phyloP scores from a whole-genome alignment of 225 moss, liverwort and hornwort genomes.

The Bryum argenteum region DNA sequence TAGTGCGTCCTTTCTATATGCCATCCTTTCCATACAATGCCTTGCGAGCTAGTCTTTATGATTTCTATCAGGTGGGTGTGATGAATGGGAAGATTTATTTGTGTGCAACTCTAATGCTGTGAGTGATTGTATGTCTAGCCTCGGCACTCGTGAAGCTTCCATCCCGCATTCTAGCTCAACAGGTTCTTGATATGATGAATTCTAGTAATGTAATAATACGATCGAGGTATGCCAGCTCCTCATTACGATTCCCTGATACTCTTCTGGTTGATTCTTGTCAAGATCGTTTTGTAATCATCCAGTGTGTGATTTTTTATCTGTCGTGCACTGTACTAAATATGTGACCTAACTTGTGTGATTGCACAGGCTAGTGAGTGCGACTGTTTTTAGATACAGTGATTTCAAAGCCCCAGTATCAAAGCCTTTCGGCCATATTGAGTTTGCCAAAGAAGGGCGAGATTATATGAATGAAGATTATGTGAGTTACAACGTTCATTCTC shows the following conservation, averaged over 20 bases:
- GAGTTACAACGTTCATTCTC: conserved; percentile 17
- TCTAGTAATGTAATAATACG: conserved; percentile 23
- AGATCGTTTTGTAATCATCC: background rate
- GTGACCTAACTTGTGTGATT: conserved; percentile 15
- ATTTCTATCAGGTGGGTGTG: background rate
- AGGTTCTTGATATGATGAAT: conserved; percentile 9
- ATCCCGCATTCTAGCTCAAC: conserved; percentile 7
- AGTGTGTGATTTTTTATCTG: conserved; percentile 2
- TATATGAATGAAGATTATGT: conserved; percentile 40
- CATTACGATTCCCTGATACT: background rate
- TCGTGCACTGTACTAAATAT: conserved; percentile 2
- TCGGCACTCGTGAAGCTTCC: conserved; percentile 44
- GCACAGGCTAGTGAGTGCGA: conserved; percentile 45
- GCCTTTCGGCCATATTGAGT: conserved; percentile 39
- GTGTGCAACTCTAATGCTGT: background rate
- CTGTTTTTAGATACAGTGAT: conserved; percentile 5
- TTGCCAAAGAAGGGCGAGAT: conserved; percentile 32
- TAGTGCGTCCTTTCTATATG: conserved; percentile 32
- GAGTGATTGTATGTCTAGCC: conserved; percentile 41
- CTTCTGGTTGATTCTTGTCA: background rate
- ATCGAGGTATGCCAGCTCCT: conserved; percentile 40
- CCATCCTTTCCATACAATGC: conserved; percentile 1
- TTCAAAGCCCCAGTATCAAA: conserved; percentile 25
- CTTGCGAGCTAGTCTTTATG: background rate
- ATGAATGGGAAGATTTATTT: background rate